phyloP scores from a whole-genome alignment of 805 yeast species.

The Wickerhamomyces queroliae region DNA sequence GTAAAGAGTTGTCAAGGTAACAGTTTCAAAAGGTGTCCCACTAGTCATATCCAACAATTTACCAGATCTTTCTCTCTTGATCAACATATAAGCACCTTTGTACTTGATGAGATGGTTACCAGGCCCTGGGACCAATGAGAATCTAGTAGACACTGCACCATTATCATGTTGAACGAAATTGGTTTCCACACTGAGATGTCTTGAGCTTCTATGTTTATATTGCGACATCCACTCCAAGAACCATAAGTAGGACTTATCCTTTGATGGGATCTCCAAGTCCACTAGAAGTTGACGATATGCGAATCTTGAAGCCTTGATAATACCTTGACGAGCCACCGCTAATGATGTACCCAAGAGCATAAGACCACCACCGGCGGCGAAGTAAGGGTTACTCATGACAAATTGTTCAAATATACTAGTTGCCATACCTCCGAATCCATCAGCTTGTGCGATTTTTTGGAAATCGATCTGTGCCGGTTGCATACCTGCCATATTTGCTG shows the following conservation, averaged over 20 bases:
- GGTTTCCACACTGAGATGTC: slow-evolving; percentile 90
- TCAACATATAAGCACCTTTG: slow-evolving; percentile 81
- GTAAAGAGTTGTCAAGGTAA: slow-evolving; percentile 86
- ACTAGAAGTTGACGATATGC: slow-evolving; percentile 80
- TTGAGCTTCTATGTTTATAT: slow-evolving; percentile 64
- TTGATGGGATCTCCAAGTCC: slow-evolving; percentile 88
- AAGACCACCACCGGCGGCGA: slow-evolving; percentile 97
- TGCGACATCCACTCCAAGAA: slow-evolving; percentile 94
- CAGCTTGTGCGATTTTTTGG: slow-evolving; percentile 13
- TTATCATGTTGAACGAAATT: slow-evolving; percentile 83
- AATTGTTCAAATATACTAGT: slow-evolving; percentile 42
- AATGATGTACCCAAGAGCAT: slow-evolving; percentile 92
- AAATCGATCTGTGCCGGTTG: slow-evolving; percentile 21
- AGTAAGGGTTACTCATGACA: slow-evolving; percentile 78
- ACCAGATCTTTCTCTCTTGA: slow-evolving; percentile 87
- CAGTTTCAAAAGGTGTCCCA: slow-evolving; percentile 95
- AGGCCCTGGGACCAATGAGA: slow-evolving; percentile 94
- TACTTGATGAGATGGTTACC: slow-evolving; percentile 87
- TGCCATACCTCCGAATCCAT: slow-evolving; percentile 26
- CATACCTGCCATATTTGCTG: slow-evolving; percentile 2
- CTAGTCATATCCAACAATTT: slow-evolving; percentile 81
- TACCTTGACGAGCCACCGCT: slow-evolving; percentile 69
- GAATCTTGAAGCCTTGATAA: slow-evolving; percentile 56
- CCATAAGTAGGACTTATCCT: slow-evolving; percentile 93
- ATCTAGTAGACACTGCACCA: slow-evolving; percentile 83